Evolutionary conservation across 2,329 filamentous ascomycete genomes (phyloP).

Genomic region (Fusarium lyarnte): DNA sequence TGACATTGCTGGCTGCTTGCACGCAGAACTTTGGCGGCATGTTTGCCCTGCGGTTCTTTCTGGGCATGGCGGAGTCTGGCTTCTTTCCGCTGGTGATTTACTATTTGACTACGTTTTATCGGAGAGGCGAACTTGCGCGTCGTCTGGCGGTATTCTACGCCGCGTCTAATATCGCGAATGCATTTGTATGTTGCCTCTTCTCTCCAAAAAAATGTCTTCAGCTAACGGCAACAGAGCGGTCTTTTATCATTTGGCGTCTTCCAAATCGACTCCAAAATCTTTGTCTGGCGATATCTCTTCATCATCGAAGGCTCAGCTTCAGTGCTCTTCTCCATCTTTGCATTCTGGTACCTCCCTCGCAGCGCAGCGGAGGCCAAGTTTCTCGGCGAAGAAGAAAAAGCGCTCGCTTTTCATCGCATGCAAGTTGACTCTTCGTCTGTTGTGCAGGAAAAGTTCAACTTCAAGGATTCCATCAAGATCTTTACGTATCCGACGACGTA

Average conservation of each 20-base stretch:
- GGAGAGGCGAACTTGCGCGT: slow-evolving; percentile 7
- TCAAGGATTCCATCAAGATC: slow-evolving; percentile 15
- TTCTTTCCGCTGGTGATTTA: slow-evolving; percentile 19
- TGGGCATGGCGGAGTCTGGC: slow-evolving; percentile 1
- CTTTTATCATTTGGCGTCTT: slow-evolving; percentile 8
- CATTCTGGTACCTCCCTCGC: slow-evolving; percentile 15
- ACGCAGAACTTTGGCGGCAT: slow-evolving; percentile 10
- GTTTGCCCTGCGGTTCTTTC: slow-evolving; percentile 6
- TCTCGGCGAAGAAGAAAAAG: slow-evolving; percentile 7
- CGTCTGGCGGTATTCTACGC: slow-evolving; percentile 11
- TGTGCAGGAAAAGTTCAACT: slow-evolving; percentile 13
- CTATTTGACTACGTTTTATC: slow-evolving; percentile 10
- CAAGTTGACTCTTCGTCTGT: slow-evolving; percentile 13
- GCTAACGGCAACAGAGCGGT: not conserved
- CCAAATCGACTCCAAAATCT: slow-evolving; percentile 1
- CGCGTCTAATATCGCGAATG: slow-evolving; percentile 8
- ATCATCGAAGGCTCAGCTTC: slow-evolving; percentile 13
- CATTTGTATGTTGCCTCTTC: not conserved
- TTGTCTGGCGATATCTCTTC: slow-evolving; percentile 11
- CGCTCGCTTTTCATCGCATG: slow-evolving; percentile 7
- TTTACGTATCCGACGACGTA: slow-evolving; percentile 13
- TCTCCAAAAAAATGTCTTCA: rapidly evolving
- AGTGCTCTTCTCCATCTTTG: slow-evolving; percentile 1
- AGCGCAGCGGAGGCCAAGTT: slow-evolving; percentile 4
- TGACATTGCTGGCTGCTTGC: slow-evolving; percentile 6